Evolutionary conservation across 306 rosid genomes (phyloP).

Genomic region (Lupinus albus): DNA sequence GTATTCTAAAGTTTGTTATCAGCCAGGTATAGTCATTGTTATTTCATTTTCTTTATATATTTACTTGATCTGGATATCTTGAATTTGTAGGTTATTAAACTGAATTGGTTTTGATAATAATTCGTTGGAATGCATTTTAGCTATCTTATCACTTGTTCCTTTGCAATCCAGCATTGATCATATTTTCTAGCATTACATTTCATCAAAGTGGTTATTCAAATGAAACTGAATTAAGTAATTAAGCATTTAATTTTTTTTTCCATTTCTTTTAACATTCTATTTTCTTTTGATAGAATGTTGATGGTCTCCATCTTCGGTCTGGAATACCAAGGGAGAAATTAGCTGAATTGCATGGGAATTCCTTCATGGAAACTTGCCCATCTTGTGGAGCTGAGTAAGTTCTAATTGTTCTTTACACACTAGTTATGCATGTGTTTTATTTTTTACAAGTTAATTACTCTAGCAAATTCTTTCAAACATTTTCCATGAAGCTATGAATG

Average conservation of each 20-base stretch:
- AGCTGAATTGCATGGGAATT: constrained; percentile 93
- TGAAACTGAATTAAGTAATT: constrained; percentile 1
- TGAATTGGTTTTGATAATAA: constrained; percentile 1
- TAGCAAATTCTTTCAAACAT: constrained; percentile 26
- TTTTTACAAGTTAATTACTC: constrained; percentile 13
- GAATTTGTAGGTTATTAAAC: not conserved
- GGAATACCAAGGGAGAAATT: constrained; percentile 97
- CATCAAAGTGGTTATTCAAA: constrained; percentile 19
- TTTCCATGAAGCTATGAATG: constrained; percentile 20
- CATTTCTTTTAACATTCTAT: constrained; percentile 29
- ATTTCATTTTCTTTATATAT: constrained; percentile 16
- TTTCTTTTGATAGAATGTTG: constrained; percentile 78
- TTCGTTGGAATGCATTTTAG: not conserved
- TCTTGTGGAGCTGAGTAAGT: constrained; percentile 91
- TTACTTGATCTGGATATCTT: constrained; percentile 7
- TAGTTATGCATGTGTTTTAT: constrained; percentile 10
- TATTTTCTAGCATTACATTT: constrained; percentile 8
- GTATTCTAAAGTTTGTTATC: constrained; percentile 82
- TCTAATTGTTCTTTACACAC: constrained; percentile 25
- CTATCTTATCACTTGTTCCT: not conserved
- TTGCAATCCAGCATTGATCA: not conserved
- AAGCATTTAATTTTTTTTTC: not conserved
- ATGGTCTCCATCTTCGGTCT: constrained; percentile 98
- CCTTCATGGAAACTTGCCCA: constrained; percentile 94
- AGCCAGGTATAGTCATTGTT: constrained; percentile 67